Base-by-base conservation (phyloP, 495 filamentous ascomycete genomes). In the Lepraria neglecta region DNA sequence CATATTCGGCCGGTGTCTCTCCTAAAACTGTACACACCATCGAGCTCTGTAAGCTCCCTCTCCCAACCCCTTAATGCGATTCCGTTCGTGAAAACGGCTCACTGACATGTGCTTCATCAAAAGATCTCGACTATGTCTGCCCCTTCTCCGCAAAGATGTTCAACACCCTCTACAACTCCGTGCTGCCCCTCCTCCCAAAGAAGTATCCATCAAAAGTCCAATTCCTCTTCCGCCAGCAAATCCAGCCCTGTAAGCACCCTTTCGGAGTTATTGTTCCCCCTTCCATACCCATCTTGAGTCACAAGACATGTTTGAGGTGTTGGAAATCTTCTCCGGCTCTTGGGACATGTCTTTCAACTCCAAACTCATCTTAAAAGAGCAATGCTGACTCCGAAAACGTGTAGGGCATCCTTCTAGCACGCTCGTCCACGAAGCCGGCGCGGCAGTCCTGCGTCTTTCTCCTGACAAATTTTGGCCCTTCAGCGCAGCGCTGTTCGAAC, bases 321-420 rank as follows among this genome's bases (percentile, higher is more conserved):
- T 2, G 24, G 2, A 24, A 24, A 1, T 24, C 24, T 1, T 24
- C 2, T 24, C 24, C 24, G 24, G 24, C 24, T 24, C 24, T 24
- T 24, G 24, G 2, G 24, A 24, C 24, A 24, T 24, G 1, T 24
- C 24, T 24, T 24, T 24, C 24, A 24, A 1, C 24, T 24, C 24
- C 24, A 24, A 24, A 24, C 24, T 24, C 24, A 24, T 24, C 24
- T 24, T 24, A 24, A 24, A 24, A 24, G 24, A 24, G 24, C 24
- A 24, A 24, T 24, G 24, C 24, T 24, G 24, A 24, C 24, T 24
- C 24, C 24, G 24, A 24, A 24, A 24, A 1, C 24, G 24, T 24
- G 24, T 2, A 24, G 24, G 92, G 92, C 91, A 97, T 72, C 92
- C 92, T 14, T 89, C 87, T 50, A 90, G 86, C 24, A 96, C 91